Conservation (phyloP, 305 asterid genomes). For the Nicotiana rustica region DNA sequence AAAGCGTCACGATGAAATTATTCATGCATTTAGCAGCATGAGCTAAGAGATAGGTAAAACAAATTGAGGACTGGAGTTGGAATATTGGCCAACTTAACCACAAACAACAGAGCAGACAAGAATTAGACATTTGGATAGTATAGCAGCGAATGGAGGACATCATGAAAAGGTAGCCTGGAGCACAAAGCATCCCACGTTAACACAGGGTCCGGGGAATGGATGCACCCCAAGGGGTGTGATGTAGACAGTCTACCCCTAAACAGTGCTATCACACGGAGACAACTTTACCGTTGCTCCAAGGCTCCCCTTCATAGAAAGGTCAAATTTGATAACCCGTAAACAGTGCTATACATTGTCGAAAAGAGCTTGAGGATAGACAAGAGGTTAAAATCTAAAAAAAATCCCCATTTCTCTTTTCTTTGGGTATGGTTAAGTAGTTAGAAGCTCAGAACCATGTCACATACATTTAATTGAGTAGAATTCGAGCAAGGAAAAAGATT, state of each 20-base stretch:
- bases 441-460: neutral
- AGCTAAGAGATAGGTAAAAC: neutral
- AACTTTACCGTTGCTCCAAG: no score
- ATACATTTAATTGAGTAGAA: neutral
- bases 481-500: neutral
- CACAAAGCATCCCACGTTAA: no score
- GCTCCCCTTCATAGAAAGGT: neutral
- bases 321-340: neutral
- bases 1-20: constrained; percentile 10
- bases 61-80: neutral
- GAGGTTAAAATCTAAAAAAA: neutral
- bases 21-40: neutral
- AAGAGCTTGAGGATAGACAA: neutral
- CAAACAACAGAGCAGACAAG: neutral
- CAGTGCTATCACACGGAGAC: no score
- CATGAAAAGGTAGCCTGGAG: no score
- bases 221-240: no score
- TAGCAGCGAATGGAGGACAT: no score
- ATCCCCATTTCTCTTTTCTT: neutral
- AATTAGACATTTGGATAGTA: neutral
- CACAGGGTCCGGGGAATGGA: no score
- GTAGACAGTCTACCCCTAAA: no score
- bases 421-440: neutral
- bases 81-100: neutral
- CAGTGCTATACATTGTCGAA: neutral